A percentile compares a stretch with the other conserved stretches of the same genome.
phyloP scores from a whole-genome alignment of 129 eudicot genomes.

The Escallonia herrerae region DNA sequence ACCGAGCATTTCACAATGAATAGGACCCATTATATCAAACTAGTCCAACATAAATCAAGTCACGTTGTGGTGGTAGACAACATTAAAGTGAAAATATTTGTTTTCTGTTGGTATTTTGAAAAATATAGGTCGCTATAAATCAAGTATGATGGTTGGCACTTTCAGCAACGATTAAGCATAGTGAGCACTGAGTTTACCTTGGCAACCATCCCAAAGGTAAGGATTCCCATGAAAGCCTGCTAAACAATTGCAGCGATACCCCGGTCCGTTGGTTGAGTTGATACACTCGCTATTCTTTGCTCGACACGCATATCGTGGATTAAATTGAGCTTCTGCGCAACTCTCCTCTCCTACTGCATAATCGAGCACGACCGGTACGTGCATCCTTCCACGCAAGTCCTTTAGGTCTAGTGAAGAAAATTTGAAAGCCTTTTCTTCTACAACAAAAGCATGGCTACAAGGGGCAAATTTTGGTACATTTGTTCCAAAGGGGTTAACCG shows the following conservation, averaged over 20 bases:
- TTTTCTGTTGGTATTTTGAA: no score
- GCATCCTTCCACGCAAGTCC: neutral
- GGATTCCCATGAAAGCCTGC: constrained; percentile 46
- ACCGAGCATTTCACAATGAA: no score
- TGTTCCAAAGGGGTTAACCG: constrained; percentile 1
- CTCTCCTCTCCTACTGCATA: constrained; percentile 31
- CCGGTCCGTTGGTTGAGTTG: constrained; percentile 16
- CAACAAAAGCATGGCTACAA: constrained; percentile 39
- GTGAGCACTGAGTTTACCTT: neutral
- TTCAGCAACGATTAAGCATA: neutral
- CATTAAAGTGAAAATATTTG: no score
- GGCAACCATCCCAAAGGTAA: neutral
- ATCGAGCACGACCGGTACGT: constrained; percentile 38
- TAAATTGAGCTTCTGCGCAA: constrained; percentile 12
- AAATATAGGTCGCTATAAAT: no score
- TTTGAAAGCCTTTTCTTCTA: constrained; percentile 11
- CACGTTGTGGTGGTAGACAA: no score
- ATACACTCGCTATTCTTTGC: constrained; percentile 16
- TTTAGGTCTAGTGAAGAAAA: neutral
- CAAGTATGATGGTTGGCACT: no score
- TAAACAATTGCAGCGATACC: constrained; percentile 33
- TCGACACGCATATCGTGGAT: constrained; percentile 17
- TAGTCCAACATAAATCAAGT: no score
- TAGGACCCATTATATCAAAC: no score
- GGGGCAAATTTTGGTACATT: constrained; percentile 9